Conservation (phyloP, 73 alveolate species). For the Uronychia binucleata region DNA sequence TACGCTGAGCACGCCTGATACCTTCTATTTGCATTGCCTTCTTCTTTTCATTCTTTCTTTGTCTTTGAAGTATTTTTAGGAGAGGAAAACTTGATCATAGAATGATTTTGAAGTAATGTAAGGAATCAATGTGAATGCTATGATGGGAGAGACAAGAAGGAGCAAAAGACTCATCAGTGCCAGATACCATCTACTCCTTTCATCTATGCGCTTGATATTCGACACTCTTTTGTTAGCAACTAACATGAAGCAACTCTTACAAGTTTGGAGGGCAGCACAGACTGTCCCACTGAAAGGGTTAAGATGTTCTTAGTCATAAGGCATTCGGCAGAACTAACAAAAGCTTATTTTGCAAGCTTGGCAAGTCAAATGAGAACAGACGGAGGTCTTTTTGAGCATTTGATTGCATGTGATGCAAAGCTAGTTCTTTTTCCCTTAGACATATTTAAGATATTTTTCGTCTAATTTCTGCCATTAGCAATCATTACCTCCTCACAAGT, state of each 20-base stretch:
- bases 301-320: background rate
- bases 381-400: background rate
- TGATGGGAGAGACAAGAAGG: too few species aligned
- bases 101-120: too few species aligned
- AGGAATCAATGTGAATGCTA: too few species aligned
- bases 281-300: background rate
- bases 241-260: background rate
- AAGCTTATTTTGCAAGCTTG: background rate
- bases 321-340: background rate
- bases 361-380: background rate
- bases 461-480: background rate
- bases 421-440: background rate
- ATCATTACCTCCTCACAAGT: background rate
- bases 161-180: too few species aligned
- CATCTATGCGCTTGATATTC: background rate
- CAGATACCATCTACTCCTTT: too few species aligned
- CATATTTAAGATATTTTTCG: background rate
- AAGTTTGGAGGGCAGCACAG: background rate
- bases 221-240: background rate
- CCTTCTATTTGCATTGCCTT: too few species aligned
- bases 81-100: too few species aligned
- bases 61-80: too few species aligned
- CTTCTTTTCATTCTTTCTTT: too few species aligned
- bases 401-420: background rate
- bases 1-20: too few species aligned